Percentiles rank a stretch among this genome's conserved stretches.
These are phyloP conservation scores for Pontederia crassipes DNA, from an alignment of 176 grass and related monocot species.

Conservation along the genomic window DNA sequence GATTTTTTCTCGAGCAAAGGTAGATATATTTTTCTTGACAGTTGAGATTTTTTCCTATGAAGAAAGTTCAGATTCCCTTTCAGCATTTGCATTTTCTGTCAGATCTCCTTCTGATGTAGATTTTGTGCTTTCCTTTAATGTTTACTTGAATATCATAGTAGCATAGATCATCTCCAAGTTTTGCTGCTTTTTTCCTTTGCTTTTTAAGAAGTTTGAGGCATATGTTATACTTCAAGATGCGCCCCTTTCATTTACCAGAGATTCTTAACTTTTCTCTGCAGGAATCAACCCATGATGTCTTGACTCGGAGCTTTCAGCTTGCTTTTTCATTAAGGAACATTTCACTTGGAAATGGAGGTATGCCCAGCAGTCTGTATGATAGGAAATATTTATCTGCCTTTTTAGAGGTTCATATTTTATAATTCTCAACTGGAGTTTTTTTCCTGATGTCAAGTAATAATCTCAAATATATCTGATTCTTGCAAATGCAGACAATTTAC, in stretches of 20 bases:
- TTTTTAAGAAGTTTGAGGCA: too few relatives aligned
- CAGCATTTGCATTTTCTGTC: not conserved
- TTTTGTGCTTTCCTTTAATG: too few relatives aligned
- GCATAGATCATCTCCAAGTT: too few relatives aligned
- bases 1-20: conserved; percentile 80
- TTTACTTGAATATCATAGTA: too few relatives aligned
- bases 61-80: conserved; percentile 4
- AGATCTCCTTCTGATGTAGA: too few relatives aligned
- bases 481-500: too few relatives aligned
- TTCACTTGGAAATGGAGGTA: conserved; percentile 60
- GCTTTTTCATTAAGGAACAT: conserved; percentile 84
- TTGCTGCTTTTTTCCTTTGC: too few relatives aligned
- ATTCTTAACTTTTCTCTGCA: conserved; percentile 12
- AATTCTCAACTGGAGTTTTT: not conserved
- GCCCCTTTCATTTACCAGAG: too few relatives aligned
- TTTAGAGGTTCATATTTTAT: not conserved
- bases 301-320: conserved; percentile 87
- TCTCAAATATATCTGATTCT: too few relatives aligned
- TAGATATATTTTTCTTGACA: conserved; percentile 14
- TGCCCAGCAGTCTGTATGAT: conserved; percentile 14
- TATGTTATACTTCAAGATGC: too few relatives aligned
- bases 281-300: conserved; percentile 53
- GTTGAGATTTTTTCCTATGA: not conserved
- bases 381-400: conserved; percentile 6
- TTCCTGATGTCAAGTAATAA: too few relatives aligned